Conservation (phyloP, 208 protist species). For the Sergeia podlipaevii region DNA sequence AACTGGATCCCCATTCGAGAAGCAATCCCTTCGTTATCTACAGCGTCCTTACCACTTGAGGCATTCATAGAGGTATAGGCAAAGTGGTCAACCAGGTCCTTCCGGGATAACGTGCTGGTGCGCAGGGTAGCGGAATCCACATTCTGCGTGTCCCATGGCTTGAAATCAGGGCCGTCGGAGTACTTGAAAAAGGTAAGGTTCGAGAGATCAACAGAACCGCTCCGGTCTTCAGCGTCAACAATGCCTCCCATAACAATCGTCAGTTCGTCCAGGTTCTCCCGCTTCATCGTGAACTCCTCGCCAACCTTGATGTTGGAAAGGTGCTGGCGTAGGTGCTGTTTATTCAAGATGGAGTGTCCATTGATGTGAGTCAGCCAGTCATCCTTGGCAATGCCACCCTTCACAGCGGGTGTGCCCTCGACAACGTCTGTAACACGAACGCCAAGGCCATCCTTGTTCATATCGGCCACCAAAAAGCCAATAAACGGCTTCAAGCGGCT, state of each 20-base stretch:
- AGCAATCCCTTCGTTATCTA: slow-evolving; percentile 35
- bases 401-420: slow-evolving; percentile 73
- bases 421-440: slow-evolving; percentile 85
- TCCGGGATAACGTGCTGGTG: slow-evolving; percentile 18
- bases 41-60: not conserved
- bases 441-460: slow-evolving; percentile 85
- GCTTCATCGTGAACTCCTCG: slow-evolving; percentile 78
- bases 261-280: slow-evolving; percentile 82
- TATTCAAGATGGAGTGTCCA: slow-evolving; percentile 60
- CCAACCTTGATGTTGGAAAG: slow-evolving; percentile 61
- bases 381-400: slow-evolving; percentile 75
- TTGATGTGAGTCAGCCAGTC: slow-evolving; percentile 91
- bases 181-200: slow-evolving; percentile 81
- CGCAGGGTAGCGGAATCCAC: slow-evolving; percentile 18
- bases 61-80: slow-evolving; percentile 48
- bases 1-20: slow-evolving; percentile 67
- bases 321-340: slow-evolving; percentile 69
- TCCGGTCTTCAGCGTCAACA: slow-evolving; percentile 60
- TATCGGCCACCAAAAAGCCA: slow-evolving; percentile 82
- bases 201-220: slow-evolving; percentile 49
- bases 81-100: slow-evolving; percentile 63
- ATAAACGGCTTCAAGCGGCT: slow-evolving; percentile 77
- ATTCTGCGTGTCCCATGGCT: slow-evolving; percentile 63
- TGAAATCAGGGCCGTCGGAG: slow-evolving; percentile 20
- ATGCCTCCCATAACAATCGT: slow-evolving; percentile 81